phyloP scores from a whole-genome alignment of 805 yeast genomes.

The Grigorovia humatica region DNA sequence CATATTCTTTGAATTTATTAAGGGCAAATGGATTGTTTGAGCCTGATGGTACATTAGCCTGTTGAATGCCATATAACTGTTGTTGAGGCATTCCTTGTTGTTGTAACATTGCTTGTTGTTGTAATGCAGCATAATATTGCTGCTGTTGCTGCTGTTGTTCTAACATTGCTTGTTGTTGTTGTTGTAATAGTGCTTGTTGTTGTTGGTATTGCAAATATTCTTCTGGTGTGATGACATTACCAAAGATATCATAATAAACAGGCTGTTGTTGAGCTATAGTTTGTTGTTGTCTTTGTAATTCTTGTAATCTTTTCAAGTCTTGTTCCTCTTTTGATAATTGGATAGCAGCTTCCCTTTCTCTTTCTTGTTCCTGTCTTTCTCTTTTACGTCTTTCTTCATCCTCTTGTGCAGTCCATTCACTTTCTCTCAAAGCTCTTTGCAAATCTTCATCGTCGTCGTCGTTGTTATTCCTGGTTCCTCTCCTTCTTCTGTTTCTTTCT shows the following conservation, averaged over 20 bases:
- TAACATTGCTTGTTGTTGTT: constrained; percentile 16
- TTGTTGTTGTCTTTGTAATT: constrained; percentile 20
- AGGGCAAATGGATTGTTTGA: constrained; percentile 73
- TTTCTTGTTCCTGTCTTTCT: constrained; percentile 16
- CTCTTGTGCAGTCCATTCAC: constrained; percentile 72
- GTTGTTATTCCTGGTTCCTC: not conserved
- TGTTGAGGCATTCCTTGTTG: constrained; percentile 35
- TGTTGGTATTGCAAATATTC: constrained; percentile 28
- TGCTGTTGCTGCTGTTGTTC: constrained; percentile 22
- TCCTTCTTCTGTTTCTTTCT: constrained; percentile 20
- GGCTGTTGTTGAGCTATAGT: constrained; percentile 16
- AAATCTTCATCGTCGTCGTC: constrained; percentile 58
- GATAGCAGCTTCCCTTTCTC: constrained; percentile 20
- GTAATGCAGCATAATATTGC: constrained; percentile 19
- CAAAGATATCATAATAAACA: constrained; percentile 28
- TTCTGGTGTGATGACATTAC: constrained; percentile 29
- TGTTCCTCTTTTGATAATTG: constrained; percentile 24
- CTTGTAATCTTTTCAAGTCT: constrained; percentile 22
- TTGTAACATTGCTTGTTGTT: constrained; percentile 10
- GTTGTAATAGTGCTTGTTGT: constrained; percentile 23
- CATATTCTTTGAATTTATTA: constrained; percentile 8
- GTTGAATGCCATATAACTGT: constrained; percentile 18
- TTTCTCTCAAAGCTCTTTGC: constrained; percentile 70
- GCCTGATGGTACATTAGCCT: constrained; percentile 46
- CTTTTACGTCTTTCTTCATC: constrained; percentile 51